Base-by-base conservation (phyloP, 176 grass and related monocot species). In the Elymus sibiricus region DNA sequence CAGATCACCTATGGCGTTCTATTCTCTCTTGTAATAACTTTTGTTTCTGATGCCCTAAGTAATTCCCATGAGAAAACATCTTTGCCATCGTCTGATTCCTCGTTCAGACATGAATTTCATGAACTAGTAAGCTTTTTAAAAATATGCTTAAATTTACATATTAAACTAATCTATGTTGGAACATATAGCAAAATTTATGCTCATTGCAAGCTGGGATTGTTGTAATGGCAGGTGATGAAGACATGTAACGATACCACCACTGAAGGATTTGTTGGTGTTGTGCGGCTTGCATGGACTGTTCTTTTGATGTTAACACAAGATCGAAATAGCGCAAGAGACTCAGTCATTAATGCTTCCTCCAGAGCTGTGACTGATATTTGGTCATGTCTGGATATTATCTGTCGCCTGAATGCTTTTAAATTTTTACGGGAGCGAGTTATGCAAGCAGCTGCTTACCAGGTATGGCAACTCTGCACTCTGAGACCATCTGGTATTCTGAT, bases 281-380 rank as follows among this genome's bases (percentile, higher is more conserved):
- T 95, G 74, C 86, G 93, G 76, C 88, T 98, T 91, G 93, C 90
- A 34, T 98, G 96, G 96, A 74, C 81, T 37, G 90, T 95, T 79
- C 86, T 94, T 92, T 92, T 98, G 86, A 95, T 95, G 89, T 88
- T 95, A 90, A 90, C 88, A 90, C 93, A 98, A 87, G 95, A 98
- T 74, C 86, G 16, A 81, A 87, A 82, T 80, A 82, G 64, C 73
- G 87, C 89, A 76, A 92, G 86, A 80, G 89, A 86, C 56, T 56
- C 60, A 77, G 14, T 88, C 64, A 85, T 67, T 65, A 89, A 82
- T 80, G 55, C 67, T 85, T 87, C 88, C 80, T 83, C 89, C 19
- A 85, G 69, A 73, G 88, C 91, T 47, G 59, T 76, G 58, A 74
- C 73, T 76, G 92, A 87, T 89, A 89, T 90, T 86, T 92, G 86